phyloP scores from a whole-genome alignment of 73 alveolate genomes.

The Tetrahymena borealis region DNA sequence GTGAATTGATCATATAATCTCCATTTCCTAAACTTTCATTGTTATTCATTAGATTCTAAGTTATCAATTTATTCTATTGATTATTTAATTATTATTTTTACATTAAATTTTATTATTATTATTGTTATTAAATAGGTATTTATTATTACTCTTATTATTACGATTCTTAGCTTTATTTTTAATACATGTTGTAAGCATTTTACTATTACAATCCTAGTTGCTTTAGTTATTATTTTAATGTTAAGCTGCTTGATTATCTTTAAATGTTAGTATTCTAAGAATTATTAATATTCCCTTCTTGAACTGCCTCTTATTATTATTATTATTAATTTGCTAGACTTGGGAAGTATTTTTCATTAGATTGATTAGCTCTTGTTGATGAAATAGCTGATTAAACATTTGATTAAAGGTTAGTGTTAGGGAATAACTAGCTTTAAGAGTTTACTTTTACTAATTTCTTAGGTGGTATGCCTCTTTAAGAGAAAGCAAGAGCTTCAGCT shows the following conservation, averaged over 20 bases:
- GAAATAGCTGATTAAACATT: background rate
- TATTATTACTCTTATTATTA: too few relatives aligned
- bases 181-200: background rate
- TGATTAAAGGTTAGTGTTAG: background rate
- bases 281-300: too few relatives aligned
- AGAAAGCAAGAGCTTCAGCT: background rate
- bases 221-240: background rate
- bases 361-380: background rate
- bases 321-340: background rate
- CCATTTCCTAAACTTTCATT: background rate
- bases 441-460: background rate
- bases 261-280: background rate
- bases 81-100: background rate
- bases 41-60: background rate
- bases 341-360: background rate
- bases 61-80: background rate
- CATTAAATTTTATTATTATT: background rate
- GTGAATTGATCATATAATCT: background rate
- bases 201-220: background rate
- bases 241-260: background rate
- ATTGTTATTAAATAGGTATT: background rate
- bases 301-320: background rate
- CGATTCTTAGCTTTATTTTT: background rate
- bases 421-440: background rate
- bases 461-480: background rate